Conservation (phyloP, 441 rosid species). For the Melastoma candidum region DNA sequence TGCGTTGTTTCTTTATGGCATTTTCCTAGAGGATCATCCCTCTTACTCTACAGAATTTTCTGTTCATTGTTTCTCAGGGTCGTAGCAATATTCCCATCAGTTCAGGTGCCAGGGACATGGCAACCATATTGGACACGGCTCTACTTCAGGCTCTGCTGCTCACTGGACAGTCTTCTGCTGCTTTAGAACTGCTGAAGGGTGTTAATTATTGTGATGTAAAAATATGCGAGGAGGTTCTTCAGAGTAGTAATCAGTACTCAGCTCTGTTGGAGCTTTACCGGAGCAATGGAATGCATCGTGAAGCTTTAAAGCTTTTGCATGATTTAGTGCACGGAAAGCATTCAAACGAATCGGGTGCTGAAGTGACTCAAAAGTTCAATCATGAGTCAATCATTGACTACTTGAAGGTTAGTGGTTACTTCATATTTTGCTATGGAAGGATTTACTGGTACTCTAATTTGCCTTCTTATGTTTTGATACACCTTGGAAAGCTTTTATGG, state of each 20-base stretch:
- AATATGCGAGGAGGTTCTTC: conserved; percentile 84
- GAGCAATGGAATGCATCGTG: conserved; percentile 82
- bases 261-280: conserved; percentile 77
- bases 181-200: conserved; percentile 69
- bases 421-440: too few relatives aligned
- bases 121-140: conserved; percentile 79
- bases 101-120: conserved; percentile 98
- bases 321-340: conserved; percentile 64
- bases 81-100: conserved; percentile 55
- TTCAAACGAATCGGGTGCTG: conserved; percentile 40
- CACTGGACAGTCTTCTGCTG: conserved; percentile 81
- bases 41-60: background rate
- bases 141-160: conserved; percentile 91
- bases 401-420: conserved; percentile 50
- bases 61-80: conserved; percentile 36
- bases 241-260: conserved; percentile 45
- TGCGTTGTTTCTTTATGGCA: too few relatives aligned
- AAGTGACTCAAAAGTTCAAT: conserved; percentile 45
- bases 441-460: too few relatives aligned
- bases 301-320: conserved; percentile 83
- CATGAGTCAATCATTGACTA: conserved; percentile 85
- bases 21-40: too few relatives aligned
- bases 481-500: background rate
- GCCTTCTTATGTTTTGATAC: background rate
- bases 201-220: conserved; percentile 79